Conservation (phyloP, 2,329 filamentous ascomycete genomes). For the Pseudocercospora pini-densiflorae region DNA sequence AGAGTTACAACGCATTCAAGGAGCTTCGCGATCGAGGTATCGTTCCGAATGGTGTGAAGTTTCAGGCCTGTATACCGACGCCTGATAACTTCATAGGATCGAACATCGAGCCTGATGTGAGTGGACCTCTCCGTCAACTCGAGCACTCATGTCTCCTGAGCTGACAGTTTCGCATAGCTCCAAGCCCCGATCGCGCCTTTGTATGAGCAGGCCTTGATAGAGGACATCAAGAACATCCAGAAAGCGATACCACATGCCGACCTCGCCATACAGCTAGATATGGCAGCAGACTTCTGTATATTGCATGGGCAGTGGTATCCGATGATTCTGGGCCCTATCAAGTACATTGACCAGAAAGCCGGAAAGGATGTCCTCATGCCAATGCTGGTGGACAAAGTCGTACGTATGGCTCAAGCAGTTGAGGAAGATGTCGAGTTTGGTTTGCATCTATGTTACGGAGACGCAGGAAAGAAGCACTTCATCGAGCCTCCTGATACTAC, state of each 20-base stretch:
- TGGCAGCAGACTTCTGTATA: not conserved
- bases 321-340: slow-evolving; percentile 15
- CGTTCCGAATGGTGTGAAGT: slow-evolving; percentile 34
- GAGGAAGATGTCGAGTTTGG: slow-evolving; percentile 47
- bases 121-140: not conserved
- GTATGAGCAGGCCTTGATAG: not conserved
- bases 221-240: not conserved
- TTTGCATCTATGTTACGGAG: slow-evolving; percentile 55
- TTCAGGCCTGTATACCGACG: slow-evolving; percentile 42
- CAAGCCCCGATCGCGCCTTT: not conserved
- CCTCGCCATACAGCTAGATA: slow-evolving; percentile 38
- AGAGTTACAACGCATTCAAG: slow-evolving; percentile 39
- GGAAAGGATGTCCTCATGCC: slow-evolving; percentile 35
- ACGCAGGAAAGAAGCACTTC: slow-evolving; percentile 50
- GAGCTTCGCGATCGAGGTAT: slow-evolving; percentile 36
- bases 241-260: slow-evolving; percentile 38
- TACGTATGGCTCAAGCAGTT: slow-evolving; percentile 39
- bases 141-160: not conserved
- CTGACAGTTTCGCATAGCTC: not conserved
- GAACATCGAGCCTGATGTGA: slow-evolving; percentile 1
- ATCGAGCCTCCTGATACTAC: slow-evolving; percentile 44
- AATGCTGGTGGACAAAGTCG: slow-evolving; percentile 34
- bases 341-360: slow-evolving; percentile 37
- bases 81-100: not conserved
- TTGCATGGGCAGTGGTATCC: not conserved